Evolutionary conservation across 1,284 basidiomycete species (phyloP), one percentile per base, ranked within the genome.

Genomic region (Cutaneotrichosporon cutaneum): DNA sequence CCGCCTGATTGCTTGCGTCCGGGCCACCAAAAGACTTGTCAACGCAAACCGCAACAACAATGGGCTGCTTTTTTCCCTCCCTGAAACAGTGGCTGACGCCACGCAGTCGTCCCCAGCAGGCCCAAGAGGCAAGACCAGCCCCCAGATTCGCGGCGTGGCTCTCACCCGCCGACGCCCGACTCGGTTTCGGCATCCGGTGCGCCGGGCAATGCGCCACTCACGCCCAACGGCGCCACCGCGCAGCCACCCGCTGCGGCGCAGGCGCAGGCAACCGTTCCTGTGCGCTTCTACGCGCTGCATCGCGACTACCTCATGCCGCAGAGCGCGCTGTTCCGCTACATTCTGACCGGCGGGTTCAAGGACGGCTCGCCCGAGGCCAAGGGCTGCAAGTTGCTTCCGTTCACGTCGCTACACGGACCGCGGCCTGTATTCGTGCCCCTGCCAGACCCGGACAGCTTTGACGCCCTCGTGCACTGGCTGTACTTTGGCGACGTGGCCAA

Each of bases 301-400:
- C 65, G 65, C 44, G 78, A 80, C 56, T 81, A 78, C 62, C 71
- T 81, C 27, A 67, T 72, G 8, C 73, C 75, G 2, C 78, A 80
- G 64, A 76, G 72, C 4, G 60, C 67, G 2, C 68, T 80, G n/a
- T 71, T 80, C 54, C 72, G 72, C n/a, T 57, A 65, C 4, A 67
- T 81, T 5, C 70, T 79, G 24, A 68, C 68, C 22, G 45, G 60
- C 14, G 42, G 59, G 44, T 55, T 52, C 11, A 54, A 48, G 26
- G 60, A 47, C 21, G 51, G 52, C 60, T 27, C 58, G 39, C 57
- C 59, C 53, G 26, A 65, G 55, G 56, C 60, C 24, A 57, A 55
- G 35, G 65, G 62, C 21, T 61, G 58, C 57, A 51, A 54, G 45
- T 24, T 58, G 13, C 54, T 62, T 39, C 60, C 63, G 4, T 56